Evolutionary conservation across 2,329 filamentous ascomycete genomes (phyloP).

Genomic region (Ascochyta fabae): DNA sequence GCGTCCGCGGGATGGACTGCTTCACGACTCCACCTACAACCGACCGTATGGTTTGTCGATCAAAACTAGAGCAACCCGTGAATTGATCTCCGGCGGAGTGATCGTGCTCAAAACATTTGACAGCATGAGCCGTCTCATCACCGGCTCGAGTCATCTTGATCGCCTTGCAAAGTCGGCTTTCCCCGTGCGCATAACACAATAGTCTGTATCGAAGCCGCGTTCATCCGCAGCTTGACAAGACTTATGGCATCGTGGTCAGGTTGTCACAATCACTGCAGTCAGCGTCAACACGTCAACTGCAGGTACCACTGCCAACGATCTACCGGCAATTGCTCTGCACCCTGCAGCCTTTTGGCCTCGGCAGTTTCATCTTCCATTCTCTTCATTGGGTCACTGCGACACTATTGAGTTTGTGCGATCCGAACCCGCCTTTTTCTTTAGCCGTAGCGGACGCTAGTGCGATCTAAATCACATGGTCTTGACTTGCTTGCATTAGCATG

Average conservation of each 20-base stretch:
- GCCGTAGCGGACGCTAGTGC: slow-evolving; percentile 1
- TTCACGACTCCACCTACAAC: too few species aligned
- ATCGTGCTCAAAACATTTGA: too few species aligned
- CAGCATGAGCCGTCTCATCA: neutral
- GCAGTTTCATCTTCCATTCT: neutral
- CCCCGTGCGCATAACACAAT: neutral
- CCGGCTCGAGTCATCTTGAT: neutral
- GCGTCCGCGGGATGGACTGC: too few species aligned
- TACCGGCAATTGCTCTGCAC: neutral
- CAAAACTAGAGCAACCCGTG: too few species aligned
- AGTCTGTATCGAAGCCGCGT: neutral
- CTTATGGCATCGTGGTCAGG: neutral
- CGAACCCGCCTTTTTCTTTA: neutral
- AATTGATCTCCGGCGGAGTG: too few species aligned
- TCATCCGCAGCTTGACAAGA: neutral
- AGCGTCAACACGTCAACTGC: neutral
- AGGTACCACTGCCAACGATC: neutral
- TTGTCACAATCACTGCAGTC: neutral
- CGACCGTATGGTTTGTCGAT: too few species aligned
- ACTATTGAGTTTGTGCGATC: neutral
- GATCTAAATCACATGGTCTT: neutral
- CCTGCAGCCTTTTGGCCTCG: neutral
- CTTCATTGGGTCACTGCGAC: neutral
- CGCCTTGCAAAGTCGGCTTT: neutral
- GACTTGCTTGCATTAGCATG: neutral